Percentiles rank a stretch among this genome's conserved stretches.
Conservation (phyloP, 2,329 filamentous ascomycete genomes). For the Aspergillus arachidicola region DNA sequence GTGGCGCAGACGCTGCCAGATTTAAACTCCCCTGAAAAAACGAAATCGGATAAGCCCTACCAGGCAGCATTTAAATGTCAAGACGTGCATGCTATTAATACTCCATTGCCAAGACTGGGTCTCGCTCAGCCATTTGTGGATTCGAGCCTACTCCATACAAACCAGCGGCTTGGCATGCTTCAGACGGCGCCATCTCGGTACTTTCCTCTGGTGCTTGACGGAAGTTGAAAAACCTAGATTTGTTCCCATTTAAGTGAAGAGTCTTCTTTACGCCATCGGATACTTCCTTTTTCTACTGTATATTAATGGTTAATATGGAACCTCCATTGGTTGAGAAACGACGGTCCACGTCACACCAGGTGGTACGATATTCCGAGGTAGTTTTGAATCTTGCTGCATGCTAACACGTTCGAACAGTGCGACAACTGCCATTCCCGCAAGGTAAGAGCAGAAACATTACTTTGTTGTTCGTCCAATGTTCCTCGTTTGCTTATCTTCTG, state of each 20-base stretch:
- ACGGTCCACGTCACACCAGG: neutral
- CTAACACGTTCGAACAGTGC: conserved; percentile 13
- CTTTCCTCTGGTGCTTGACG: neutral
- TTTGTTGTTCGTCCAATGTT: too few relatives aligned
- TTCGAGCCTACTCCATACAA: neutral
- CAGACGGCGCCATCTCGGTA: neutral
- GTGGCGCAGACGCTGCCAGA: neutral
- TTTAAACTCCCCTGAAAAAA: neutral
- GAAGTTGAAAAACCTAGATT: neutral
- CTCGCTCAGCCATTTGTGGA: neutral
- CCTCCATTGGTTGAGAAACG: neutral
- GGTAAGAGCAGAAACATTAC: conserved; percentile 5
- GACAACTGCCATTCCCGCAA: conserved; percentile 24
- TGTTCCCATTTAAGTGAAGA: neutral
- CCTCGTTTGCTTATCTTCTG: neutral
- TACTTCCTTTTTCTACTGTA: neutral
- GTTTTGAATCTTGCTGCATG: neutral
- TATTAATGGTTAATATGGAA: neutral
- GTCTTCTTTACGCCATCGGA: neutral
- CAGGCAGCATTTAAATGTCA: neutral
- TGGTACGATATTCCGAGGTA: neutral
- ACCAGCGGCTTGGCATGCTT: neutral
- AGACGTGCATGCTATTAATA: neutral
- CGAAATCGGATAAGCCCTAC: neutral
- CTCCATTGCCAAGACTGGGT: neutral